Evolutionary conservation across 2,329 filamentous ascomycete species (phyloP), one percentile per base, ranked within the genome.

Genomic region (Metarhizium brunneum): DNA sequence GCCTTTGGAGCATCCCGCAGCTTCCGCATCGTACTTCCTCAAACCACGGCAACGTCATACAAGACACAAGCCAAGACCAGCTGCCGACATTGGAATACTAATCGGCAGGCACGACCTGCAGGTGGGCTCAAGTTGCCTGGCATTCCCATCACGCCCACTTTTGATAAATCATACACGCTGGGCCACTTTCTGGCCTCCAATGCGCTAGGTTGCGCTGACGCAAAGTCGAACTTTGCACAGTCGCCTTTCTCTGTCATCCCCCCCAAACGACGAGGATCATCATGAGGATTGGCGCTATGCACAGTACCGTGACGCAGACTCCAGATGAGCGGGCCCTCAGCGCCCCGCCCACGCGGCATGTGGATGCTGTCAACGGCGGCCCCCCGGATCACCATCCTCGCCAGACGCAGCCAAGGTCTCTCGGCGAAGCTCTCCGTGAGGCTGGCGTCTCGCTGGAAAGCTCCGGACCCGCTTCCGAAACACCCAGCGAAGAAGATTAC

Each of bases 401-500:
- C 47, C 48, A 54, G 4, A 50, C 54, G 36, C 58, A 53, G 47
- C 60, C 59, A 10, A 56, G 59, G 29, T 65, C 68, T 7, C 64
- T 70, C 10, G 62, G 60, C 4, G 61, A 67, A 35, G 68, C 65
- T 45, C 58, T 69, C 36, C 61, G 57, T 14, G 59, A 60, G 20
- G 62, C 61, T 10, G 64, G 64, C n/a, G 61, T 60, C 47, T 60
- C 56, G 13, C 56, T 63, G 10, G 61, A 68, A 10, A 54, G 52
- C 10, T 25, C 54, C 2, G 51, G 53, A 2, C 38, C 61, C 57
- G 59, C 63, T 36, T 74, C 72, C 2, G 74, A 75, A 14, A 74
- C 69, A 14, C 65, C 73, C 2, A 77, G 73, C 42, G 75, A 75
- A 54, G 75, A 77, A 58, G 75, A 77, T 54, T 76, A 76, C 50